Percentiles rank a stretch among this genome's conserved stretches.
Conservation (phyloP, 202 grass and related monocot genomes). For the Schoenoplectus triqueter region DNA sequence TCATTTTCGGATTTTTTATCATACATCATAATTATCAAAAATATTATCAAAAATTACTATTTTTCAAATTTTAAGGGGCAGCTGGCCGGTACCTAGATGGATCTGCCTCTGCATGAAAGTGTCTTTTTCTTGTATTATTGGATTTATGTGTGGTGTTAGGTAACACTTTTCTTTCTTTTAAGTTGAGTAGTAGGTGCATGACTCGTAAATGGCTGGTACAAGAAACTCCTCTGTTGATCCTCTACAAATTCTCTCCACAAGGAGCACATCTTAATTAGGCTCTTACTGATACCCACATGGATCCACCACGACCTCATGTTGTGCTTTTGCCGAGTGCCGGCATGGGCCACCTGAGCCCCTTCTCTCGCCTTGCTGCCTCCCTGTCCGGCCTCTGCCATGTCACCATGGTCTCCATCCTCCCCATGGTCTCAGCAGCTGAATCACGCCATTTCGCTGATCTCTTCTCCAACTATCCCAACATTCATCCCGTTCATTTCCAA, state of each 20-base stretch:
- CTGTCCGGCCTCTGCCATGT: constrained; percentile 60
- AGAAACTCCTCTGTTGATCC: not conserved
- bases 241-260: not conserved
- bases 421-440: constrained; percentile 64
- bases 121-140: too few relatives aligned
- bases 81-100: too few relatives aligned
- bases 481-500: constrained; percentile 56
- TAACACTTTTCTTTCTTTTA: too few relatives aligned
- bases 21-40: too few relatives aligned
- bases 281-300: not conserved
- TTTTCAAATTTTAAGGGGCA: too few relatives aligned
- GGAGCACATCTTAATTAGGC: not conserved
- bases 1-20: too few relatives aligned
- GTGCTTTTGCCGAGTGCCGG: constrained; percentile 70
- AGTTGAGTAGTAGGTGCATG: too few relatives aligned
- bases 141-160: too few relatives aligned
- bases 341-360: constrained; percentile 78
- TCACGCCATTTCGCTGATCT: constrained; percentile 41
- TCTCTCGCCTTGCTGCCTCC: constrained; percentile 51
- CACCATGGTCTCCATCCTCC: constrained; percentile 51
- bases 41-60: too few relatives aligned
- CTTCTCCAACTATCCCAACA: constrained; percentile 42
- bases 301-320: constrained; percentile 44
- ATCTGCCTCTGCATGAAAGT: too few relatives aligned
- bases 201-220: not conserved